Percentiles rank a stretch among this genome's conserved stretches.
These are phyloP conservation scores for Marvania coccoides DNA, from an alignment of 139 green algal genomes.

Conservation along the genomic window DNA sequence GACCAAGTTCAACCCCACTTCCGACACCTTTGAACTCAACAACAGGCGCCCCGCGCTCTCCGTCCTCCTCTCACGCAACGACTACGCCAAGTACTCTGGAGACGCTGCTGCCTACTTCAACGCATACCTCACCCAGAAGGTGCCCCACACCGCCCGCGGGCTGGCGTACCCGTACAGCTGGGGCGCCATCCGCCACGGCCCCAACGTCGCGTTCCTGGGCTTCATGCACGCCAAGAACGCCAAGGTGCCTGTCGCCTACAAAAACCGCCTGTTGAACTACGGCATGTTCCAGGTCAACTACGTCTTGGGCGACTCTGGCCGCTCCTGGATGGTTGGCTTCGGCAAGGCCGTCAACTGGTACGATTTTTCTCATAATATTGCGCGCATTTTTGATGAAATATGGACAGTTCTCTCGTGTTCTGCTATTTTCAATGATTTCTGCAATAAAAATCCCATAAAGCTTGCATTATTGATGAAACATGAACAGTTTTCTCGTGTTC, in stretches of 20 bases:
- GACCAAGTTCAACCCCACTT: neutral
- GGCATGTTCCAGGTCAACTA: slow-evolving; percentile 25
- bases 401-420: no score
- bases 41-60: neutral
- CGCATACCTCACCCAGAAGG: neutral
- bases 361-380: no score
- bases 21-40: neutral
- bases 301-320: slow-evolving; percentile 21
- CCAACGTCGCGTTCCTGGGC: slow-evolving; percentile 14
- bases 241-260: neutral
- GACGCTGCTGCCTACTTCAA: neutral
- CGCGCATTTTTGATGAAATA: no score
- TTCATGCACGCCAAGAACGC: slow-evolving; percentile 3
- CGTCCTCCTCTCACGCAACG: neutral
- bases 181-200: slow-evolving; percentile 3
- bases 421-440: no score
- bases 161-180: slow-evolving; percentile 29
- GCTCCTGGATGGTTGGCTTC: slow-evolving; percentile 22
- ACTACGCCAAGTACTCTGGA: neutral
- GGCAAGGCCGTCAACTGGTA: slow-evolving; percentile 2
- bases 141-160: slow-evolving; percentile 16
- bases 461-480: no score
- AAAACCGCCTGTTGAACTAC: slow-evolving; percentile 25
- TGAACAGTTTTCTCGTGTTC: no score
- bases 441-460: no score